These are phyloP conservation scores for Diplocarpon rosae DNA, from an alignment of 2,329 filamentous ascomycete species.

Conservation along the genomic window DNA sequence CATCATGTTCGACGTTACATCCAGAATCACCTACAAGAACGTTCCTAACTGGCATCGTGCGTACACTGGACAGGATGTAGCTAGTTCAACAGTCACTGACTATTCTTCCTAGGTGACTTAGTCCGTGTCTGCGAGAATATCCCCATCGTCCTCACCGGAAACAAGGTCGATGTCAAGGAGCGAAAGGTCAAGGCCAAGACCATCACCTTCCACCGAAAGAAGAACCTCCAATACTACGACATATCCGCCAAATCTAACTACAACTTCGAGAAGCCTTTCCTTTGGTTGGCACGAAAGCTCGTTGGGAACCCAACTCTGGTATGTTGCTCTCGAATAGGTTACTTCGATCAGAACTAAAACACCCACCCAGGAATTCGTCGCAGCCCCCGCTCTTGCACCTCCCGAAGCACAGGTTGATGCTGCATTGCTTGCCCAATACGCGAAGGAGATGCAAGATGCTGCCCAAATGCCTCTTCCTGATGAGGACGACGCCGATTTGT, in stretches of 20 bases:
- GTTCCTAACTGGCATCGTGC: slow-evolving; percentile 99
- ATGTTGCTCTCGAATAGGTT: slow-evolving; percentile 27
- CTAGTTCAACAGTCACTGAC: slow-evolving; percentile 8
- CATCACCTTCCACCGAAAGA: slow-evolving; percentile 99
- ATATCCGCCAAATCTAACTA: slow-evolving; percentile 99
- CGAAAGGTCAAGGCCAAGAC: slow-evolving; percentile 99
- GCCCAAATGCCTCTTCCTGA: slow-evolving; percentile 78
- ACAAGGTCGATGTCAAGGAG: slow-evolving; percentile 99
- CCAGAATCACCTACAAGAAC: slow-evolving; percentile 99
- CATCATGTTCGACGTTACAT: slow-evolving; percentile 99
- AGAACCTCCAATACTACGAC: slow-evolving; percentile 99
- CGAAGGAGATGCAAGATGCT: slow-evolving; percentile 79
- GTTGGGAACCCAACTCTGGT: slow-evolving; percentile 85
- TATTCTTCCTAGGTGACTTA: slow-evolving; percentile 62
- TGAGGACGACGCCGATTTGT: slow-evolving; percentile 69
- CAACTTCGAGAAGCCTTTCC: slow-evolving; percentile 99
- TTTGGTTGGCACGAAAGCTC: slow-evolving; percentile 97
- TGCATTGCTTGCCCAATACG: slow-evolving; percentile 68
- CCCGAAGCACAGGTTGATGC: slow-evolving; percentile 86
- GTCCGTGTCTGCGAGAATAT: slow-evolving; percentile 99
- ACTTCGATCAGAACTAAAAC: too few species aligned
- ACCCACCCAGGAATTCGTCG: slow-evolving; percentile 73
- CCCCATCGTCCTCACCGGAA: slow-evolving; percentile 93
- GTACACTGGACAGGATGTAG: slow-evolving; percentile 30
- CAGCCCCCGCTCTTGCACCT: slow-evolving; percentile 85